A percentile compares a stretch with the other conserved stretches of the same genome.
Evolutionary conservation across 2,329 filamentous ascomycete genomes (phyloP).

Genomic region (Monosporascus ibericus): DNA sequence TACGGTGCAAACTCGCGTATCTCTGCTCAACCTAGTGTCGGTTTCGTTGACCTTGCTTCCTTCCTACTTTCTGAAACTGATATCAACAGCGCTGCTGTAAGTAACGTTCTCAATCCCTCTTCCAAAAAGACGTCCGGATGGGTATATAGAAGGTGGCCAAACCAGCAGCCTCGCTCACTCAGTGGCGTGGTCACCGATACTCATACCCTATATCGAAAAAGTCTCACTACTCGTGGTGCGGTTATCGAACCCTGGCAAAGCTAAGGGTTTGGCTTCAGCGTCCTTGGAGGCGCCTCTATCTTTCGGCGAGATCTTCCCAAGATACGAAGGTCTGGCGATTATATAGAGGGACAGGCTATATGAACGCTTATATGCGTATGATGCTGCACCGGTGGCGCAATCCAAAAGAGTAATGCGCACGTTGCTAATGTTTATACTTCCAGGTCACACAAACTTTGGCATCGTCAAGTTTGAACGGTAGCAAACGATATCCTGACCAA

Average conservation of each 20-base stretch:
- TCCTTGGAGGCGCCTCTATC: conserved; percentile 28
- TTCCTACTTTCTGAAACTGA: conserved; percentile 67
- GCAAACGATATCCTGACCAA: conserved; percentile 6
- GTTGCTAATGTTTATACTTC: conserved; percentile 6
- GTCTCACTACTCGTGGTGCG: conserved; percentile 21
- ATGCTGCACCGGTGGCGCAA: conserved; percentile 3
- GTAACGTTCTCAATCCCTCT: conserved; percentile 12
- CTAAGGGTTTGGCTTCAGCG: conserved; percentile 33
- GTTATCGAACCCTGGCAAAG: conserved; percentile 30
- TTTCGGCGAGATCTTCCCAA: conserved; percentile 43
- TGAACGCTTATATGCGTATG: conserved; percentile 13
- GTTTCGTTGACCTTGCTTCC: conserved; percentile 75
- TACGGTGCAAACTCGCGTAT: conserved; percentile 80
- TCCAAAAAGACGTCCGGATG: conserved; percentile 15
- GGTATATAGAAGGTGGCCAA: conserved; percentile 61
- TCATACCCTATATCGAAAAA: conserved; percentile 55
- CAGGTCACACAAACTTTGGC: conserved; percentile 4
- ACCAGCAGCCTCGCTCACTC: conserved; percentile 35
- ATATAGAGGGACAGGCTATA: conserved; percentile 39
- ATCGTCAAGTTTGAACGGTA: not conserved
- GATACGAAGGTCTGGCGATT: conserved; percentile 45
- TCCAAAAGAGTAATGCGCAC: conserved; percentile 2
- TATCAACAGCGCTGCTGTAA: conserved; percentile 44
- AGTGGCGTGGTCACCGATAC: conserved; percentile 62
- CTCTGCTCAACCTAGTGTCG: conserved; percentile 56